Percentiles rank a stretch among this genome's conserved stretches.
Conservation (phyloP, 2,329 filamentous ascomycete species). For the Penicillium sp. region DNA sequence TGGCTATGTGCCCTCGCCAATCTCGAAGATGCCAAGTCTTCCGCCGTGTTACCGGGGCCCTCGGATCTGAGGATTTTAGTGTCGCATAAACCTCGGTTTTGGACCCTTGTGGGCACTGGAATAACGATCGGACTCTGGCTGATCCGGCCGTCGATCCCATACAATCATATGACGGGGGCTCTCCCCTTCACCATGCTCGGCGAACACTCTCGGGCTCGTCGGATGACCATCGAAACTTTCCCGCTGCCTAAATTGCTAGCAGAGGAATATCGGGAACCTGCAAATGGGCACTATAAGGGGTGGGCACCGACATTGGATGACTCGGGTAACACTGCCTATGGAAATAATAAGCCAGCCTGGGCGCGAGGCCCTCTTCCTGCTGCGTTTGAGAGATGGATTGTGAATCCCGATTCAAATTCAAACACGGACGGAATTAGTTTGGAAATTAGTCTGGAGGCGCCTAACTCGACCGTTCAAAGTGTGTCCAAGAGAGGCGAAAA, state of each 20-base stretch:
- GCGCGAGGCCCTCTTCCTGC: constrained; percentile 24
- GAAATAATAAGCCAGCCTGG: constrained; percentile 23
- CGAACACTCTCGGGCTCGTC: constrained; percentile 11
- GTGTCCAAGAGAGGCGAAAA: background rate
- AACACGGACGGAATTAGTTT: background rate
- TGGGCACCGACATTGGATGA: constrained; percentile 29
- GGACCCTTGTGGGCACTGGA: constrained; percentile 20
- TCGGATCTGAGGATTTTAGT: constrained; percentile 13
- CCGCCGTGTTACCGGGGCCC: constrained; percentile 12
- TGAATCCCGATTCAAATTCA: background rate
- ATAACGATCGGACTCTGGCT: constrained; percentile 22
- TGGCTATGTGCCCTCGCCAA: constrained; percentile 25
- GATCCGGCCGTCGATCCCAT: constrained; percentile 29
- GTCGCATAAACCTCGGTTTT: constrained; percentile 11
- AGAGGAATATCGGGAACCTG: constrained; percentile 23
- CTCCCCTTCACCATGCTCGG: constrained; percentile 27
- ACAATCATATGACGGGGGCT: constrained; percentile 32
- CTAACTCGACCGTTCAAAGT: background rate
- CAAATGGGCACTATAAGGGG: constrained; percentile 29
- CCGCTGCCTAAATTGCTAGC: constrained; percentile 28
- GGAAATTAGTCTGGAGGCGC: background rate
- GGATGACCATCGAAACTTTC: constrained; percentile 20
- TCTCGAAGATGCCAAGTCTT: constrained; percentile 17
- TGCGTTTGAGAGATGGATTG: constrained; percentile 30
- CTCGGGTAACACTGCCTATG: constrained; percentile 8